Conservation (phyloP, 192 early-diverging fungal genomes). For the Umbelopsis isabellina region DNA sequence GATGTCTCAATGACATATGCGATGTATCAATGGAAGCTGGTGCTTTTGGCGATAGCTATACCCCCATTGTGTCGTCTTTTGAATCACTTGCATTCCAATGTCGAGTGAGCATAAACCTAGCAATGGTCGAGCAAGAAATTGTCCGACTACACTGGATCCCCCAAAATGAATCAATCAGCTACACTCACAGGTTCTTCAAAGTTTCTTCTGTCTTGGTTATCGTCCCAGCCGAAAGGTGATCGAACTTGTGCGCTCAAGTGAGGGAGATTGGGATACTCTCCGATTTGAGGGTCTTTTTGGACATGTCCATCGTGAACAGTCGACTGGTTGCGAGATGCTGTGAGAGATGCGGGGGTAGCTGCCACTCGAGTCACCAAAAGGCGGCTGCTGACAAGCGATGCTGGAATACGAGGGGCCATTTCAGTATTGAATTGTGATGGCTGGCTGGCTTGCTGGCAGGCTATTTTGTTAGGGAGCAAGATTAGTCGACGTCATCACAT, state of each 20-base stretch:
- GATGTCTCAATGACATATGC: neutral
- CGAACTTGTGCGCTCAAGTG: conserved; percentile 63
- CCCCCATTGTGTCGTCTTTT: too few species aligned
- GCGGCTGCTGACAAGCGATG: conserved; percentile 20
- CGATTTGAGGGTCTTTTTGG: conserved; percentile 68
- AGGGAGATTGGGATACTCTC: conserved; percentile 76
- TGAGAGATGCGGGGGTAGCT: conserved; percentile 26
- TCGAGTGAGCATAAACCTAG: neutral
- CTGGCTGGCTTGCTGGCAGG: neutral
- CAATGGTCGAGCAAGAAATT: neutral
- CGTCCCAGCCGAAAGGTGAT: conserved; percentile 68
- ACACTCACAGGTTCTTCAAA: conserved; percentile 68
- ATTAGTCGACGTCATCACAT: conserved; percentile 5
- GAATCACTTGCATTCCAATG: too few species aligned
- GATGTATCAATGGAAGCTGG: neutral
- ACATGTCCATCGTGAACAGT: conserved; percentile 33
- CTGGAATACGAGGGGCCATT: conserved; percentile 18
- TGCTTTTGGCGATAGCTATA: too few species aligned
- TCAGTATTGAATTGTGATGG: conserved; percentile 5
- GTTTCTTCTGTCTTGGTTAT: conserved; percentile 76
- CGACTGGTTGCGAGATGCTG: conserved; percentile 33
- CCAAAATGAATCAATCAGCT: neutral
- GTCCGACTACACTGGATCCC: neutral
- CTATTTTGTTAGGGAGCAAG: neutral
- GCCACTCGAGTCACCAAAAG: conserved; percentile 31